Percentiles rank a stretch among this genome's conserved stretches.
Conservation (phyloP, 148 eudicot species). For the Pharnaceum exiguum region DNA sequence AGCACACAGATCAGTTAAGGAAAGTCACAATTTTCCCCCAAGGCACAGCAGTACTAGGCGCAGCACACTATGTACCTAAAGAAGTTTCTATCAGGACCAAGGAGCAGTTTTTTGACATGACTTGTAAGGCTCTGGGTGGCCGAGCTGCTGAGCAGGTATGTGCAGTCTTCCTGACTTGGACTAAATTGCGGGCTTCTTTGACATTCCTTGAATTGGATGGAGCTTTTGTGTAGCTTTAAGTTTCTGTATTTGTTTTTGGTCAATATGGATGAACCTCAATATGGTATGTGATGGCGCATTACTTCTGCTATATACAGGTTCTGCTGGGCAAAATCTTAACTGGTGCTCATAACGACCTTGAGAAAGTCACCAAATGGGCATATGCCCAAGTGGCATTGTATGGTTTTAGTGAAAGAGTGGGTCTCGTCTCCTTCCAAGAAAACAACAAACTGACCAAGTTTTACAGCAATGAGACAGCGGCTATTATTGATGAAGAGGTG, state of each 20-base stretch:
- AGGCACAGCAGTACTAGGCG: constrained; percentile 88
- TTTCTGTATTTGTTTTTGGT: too few relatives aligned
- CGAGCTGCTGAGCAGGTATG: constrained; percentile 89
- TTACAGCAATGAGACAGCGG: constrained; percentile 60
- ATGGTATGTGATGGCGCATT: too few relatives aligned
- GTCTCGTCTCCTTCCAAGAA: constrained; percentile 65
- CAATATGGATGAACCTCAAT: too few relatives aligned
- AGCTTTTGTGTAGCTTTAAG: too few relatives aligned
- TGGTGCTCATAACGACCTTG: constrained; percentile 67
- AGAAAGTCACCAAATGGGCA: constrained; percentile 65
- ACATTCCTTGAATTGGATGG: too few relatives aligned
- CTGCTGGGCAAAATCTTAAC: constrained; percentile 58
- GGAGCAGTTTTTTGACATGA: constrained; percentile 90
- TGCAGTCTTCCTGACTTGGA: too few relatives aligned
- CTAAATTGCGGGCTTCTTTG: too few relatives aligned
- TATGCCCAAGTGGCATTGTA: constrained; percentile 72
- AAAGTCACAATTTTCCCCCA: constrained; percentile 95
- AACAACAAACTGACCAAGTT: constrained; percentile 47
- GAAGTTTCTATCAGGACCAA: constrained; percentile 91
- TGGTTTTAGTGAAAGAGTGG: constrained; percentile 64
- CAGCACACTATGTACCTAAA: constrained; percentile 86
- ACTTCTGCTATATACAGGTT: constrained; percentile 24
- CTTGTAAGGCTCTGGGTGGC: constrained; percentile 96
- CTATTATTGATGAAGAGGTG: constrained; percentile 52
- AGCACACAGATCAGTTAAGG: constrained; percentile 78